phyloP scores from a whole-genome alignment of 2,329 filamentous ascomycete genomes.

The Fulvia fulva region DNA sequence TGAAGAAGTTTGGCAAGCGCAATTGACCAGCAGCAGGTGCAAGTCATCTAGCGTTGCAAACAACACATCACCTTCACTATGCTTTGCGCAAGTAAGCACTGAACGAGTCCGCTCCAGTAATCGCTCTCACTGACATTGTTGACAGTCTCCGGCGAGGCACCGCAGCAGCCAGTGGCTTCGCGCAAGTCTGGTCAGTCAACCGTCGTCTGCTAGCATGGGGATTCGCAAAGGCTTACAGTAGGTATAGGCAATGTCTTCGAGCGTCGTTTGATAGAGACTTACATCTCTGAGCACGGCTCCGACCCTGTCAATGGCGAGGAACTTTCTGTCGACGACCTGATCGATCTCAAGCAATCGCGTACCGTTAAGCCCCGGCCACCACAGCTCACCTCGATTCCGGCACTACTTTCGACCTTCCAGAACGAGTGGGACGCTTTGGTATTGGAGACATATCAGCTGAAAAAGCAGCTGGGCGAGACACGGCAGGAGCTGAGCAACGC shows the following conservation, averaged over 20 bases:
- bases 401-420: constrained; percentile 89
- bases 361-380: constrained; percentile 86
- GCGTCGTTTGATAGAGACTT: constrained; percentile 89
- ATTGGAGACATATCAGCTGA: constrained; percentile 84
- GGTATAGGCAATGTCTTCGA: constrained; percentile 79
- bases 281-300: constrained; percentile 87
- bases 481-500: constrained; percentile 90
- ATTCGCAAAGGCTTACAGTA: constrained; percentile 27
- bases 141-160: constrained; percentile 91
- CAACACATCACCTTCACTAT: constrained; percentile 19
- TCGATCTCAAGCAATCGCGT: constrained; percentile 79
- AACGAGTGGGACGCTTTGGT: constrained; percentile 97
- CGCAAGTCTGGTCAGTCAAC: constrained; percentile 74
- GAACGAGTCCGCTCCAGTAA: neutral
- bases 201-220: constrained; percentile 28
- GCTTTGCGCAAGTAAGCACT: constrained; percentile 39
- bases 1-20: neutral
- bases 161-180: constrained; percentile 90
- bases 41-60: neutral
- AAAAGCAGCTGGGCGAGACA: constrained; percentile 84
- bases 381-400: constrained; percentile 91
- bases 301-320: constrained; percentile 88
- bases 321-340: constrained; percentile 75
- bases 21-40: neutral
- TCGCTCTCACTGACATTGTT: constrained; percentile 15